These are phyloP conservation scores for Coleophoma crateriformis DNA, from an alignment of 2,329 filamentous ascomycete genomes.

Conservation along the genomic window DNA sequence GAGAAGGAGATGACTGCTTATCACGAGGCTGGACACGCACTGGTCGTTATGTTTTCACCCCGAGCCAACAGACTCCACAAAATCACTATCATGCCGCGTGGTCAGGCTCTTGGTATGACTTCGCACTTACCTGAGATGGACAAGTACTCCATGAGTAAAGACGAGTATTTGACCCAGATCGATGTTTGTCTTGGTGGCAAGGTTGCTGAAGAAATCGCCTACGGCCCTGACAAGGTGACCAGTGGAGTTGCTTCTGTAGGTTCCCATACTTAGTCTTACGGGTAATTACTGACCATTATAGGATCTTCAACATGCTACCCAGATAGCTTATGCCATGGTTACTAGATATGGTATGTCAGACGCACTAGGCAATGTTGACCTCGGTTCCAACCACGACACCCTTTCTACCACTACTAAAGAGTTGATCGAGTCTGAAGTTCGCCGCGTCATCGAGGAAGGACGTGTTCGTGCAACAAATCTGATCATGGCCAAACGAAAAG, in stretches of 20 bases:
- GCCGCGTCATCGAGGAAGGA: constrained; percentile 76
- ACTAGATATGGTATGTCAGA: constrained; percentile 86
- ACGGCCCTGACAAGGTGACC: constrained; percentile 85
- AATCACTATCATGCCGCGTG: constrained; percentile 92
- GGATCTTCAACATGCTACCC: constrained; percentile 82
- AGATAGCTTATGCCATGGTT: constrained; percentile 80
- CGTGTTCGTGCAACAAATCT: constrained; percentile 68
- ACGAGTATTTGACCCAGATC: constrained; percentile 75
- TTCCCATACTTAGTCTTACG: constrained; percentile 12
- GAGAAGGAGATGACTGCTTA: constrained; percentile 96
- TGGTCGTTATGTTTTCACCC: constrained; percentile 77
- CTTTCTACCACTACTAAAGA: constrained; percentile 84
- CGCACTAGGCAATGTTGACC: constrained; percentile 83
- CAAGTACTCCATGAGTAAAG: constrained; percentile 82
- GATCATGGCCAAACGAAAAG: constrained; percentile 69
- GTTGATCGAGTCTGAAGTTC: constrained; percentile 83
- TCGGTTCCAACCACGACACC: constrained; percentile 71
- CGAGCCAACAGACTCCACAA: constrained; percentile 83
- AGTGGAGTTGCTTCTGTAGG: constrained; percentile 77
- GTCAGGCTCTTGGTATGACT: constrained; percentile 80
- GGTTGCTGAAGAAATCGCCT: constrained; percentile 86
- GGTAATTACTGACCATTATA: constrained; percentile 31
- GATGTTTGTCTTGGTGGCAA: constrained; percentile 82
- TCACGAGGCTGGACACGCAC: constrained; percentile 91
- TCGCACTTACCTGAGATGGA: constrained; percentile 87